Evolutionary conservation across 2,329 filamentous ascomycete genomes (phyloP), one percentile per base, ranked within the genome.

Genomic region (Monilinia polystroma): DNA sequence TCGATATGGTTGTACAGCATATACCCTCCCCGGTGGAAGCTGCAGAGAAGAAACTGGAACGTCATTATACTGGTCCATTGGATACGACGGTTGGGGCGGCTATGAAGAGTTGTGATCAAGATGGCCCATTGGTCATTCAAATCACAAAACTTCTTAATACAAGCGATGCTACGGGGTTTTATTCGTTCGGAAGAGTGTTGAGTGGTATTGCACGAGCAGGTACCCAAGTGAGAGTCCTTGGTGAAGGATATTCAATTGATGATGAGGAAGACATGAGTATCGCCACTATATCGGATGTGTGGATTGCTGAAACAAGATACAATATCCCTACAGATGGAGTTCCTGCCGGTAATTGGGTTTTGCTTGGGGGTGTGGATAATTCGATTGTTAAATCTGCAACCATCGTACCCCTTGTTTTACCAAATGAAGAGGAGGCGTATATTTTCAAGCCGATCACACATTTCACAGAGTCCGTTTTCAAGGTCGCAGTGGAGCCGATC

Each of bases 331-430:
- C 92, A 0, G 92, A 93, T 72, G 95, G 95, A 60, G 88, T 99
- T 35, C 95, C 95, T 7, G 95, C 95, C 0, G 95, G 95, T 54
- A 97, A 96, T 76, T 91, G 92, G 83, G 94, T 96, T 18, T 81
- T 99, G n/a, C 83, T 99, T 20, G 88, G 91, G 66, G 95, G 94
- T 18, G 89, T 99, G 38, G 94, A 98, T 81, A 98, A 98, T 78
- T 97, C 93, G 5, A 98, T 99, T 73, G 92, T 98, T 80, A 99
- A 99, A 80, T 94, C 93, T 3, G 95, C 95, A 11, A 99, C 95
- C 0, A 84, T 99, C 58, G 87, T 99, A 41, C 87, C 92, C 1
- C 86, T 87, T 51, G 90, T 88, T 71, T 83, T 97, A 11, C 90
- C 92, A 35, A 90, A 96, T 63, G 87, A 95, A 57, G 94, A 98